phyloP scores from a whole-genome alignment of 495 filamentous ascomycete genomes.

The Rostrohypoxylon terebratum region DNA sequence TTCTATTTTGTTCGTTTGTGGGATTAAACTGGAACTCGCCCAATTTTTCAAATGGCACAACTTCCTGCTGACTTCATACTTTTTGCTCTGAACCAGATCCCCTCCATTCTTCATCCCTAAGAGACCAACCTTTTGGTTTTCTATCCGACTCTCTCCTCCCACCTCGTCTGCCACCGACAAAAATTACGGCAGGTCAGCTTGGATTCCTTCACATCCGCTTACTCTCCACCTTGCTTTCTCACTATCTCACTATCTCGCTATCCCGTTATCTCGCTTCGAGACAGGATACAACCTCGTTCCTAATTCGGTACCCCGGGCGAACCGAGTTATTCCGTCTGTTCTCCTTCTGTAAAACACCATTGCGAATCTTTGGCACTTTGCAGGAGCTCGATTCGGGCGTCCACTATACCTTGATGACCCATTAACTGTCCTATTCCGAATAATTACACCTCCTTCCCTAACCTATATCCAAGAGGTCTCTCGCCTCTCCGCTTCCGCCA shows the following conservation, averaged over 20 bases:
- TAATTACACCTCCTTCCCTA: conserved; percentile 28
- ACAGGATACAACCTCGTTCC: conserved; percentile 20
- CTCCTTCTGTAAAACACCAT: conserved; percentile 29
- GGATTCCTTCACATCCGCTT: conserved; percentile 19
- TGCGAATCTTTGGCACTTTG: conserved; percentile 40
- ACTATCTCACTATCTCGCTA: background rate
- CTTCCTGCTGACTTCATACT: conserved; percentile 22
- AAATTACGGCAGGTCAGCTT: conserved; percentile 27
- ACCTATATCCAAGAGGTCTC: conserved; percentile 26
- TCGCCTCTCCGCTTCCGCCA: conserved; percentile 38
- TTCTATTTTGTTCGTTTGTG: conserved; percentile 17
- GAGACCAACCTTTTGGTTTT: background rate
- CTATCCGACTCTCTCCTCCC: background rate
- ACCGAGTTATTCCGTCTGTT: conserved; percentile 20
- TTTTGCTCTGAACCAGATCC: conserved; percentile 26
- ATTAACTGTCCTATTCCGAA: conserved; percentile 41
- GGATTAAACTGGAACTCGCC: conserved; percentile 37
- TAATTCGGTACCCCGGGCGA: conserved; percentile 30
- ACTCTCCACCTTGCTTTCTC: conserved; percentile 10
- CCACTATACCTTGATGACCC: conserved; percentile 47
- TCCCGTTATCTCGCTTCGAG: background rate
- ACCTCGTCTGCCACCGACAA: conserved; percentile 11
- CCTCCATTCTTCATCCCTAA: conserved; percentile 1
- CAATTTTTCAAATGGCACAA: conserved; percentile 20
- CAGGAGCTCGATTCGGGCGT: conserved; percentile 47